These are phyloP conservation scores for Patellaria atrata DNA, from an alignment of 495 filamentous ascomycete species.

Conservation along the genomic window DNA sequence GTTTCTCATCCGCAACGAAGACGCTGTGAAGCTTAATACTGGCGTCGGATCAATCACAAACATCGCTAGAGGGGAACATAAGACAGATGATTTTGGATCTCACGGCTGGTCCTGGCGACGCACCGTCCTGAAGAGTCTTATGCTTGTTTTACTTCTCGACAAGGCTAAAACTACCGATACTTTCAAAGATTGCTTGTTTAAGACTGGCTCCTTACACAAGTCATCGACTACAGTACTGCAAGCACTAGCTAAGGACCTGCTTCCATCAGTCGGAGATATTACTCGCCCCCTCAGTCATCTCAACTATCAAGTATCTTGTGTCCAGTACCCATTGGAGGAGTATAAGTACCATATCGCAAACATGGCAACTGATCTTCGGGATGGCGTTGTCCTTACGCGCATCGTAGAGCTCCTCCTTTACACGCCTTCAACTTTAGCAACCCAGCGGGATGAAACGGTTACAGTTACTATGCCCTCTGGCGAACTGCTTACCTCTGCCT, in stretches of 20 bases:
- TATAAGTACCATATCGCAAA: slow-evolving; percentile 44
- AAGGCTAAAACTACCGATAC: slow-evolving; percentile 30
- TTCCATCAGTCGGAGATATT: slow-evolving; percentile 48
- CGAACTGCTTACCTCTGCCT: slow-evolving; percentile 24
- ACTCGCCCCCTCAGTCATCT: slow-evolving; percentile 39
- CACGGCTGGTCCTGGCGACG: slow-evolving; percentile 37
- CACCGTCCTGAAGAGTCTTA: slow-evolving; percentile 43
- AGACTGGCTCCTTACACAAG: slow-evolving; percentile 37
- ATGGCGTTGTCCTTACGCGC: slow-evolving; percentile 45
- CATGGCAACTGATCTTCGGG: slow-evolving; percentile 49
- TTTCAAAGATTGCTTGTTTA: slow-evolving; percentile 32
- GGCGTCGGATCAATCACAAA: slow-evolving; percentile 15
- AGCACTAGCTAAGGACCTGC: slow-evolving; percentile 35
- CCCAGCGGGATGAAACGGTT: slow-evolving; percentile 19
- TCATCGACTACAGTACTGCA: slow-evolving; percentile 41
- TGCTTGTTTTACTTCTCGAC: slow-evolving; percentile 48
- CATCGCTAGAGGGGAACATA: slow-evolving; percentile 16
- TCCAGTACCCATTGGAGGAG: slow-evolving; percentile 45
- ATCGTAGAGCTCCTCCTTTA: slow-evolving; percentile 47
- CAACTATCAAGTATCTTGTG: slow-evolving; percentile 38
- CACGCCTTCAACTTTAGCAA: slow-evolving; percentile 21
- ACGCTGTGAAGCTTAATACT: slow-evolving; percentile 26
- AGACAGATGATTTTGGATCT: slow-evolving; percentile 27
- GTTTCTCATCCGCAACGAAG: slow-evolving; percentile 46
- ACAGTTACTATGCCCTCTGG: slow-evolving; percentile 29